Evolutionary conservation across 306 rosid genomes (phyloP), one percentile per base, ranked within the genome.

Genomic region (Vachellia collinsii): DNA sequence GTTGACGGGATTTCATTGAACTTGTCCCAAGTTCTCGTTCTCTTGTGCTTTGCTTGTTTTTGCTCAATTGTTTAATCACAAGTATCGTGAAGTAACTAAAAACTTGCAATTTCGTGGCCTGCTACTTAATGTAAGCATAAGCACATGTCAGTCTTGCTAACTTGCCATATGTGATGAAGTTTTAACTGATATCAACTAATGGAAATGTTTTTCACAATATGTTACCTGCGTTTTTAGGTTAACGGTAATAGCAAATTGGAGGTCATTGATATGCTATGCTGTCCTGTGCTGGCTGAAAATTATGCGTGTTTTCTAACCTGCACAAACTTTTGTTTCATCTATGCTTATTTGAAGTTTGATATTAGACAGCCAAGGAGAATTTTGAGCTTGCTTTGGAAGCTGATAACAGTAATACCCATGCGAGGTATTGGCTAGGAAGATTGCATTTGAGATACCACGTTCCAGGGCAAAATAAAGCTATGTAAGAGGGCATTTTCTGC

Each of bases 301-400:
- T 39, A 16, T 67, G 50, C 53, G 20, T 16, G 47, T 42, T 22
- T 19, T n/a, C 36, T 43, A 69, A 69, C 69, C 51, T 23, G 17
- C 41, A 58, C 69, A 12, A 5, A 13, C 34, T 66, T 61, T 68
- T 78, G 62, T 67, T 47, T 74, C 29, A 23, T 56, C 39, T 72
- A 12, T 53, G 61, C 78, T 84, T 67, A 44, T 79, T 70, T 50
- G 62, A 44, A 37, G 37, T 81, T 73, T 44, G 41, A 48, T 73
- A n/a, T 77, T 79, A 93, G 97, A 72, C 91, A 72, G 98, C 99
- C 19, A 91, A 90, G 89, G 99, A 95, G 54, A 89, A 90, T 75
- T 95, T 95, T 82, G 97, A 95, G 91, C 83, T 95, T 89, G 98
- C 99, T 85, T 80, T 91, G 78, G 97, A 93, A 82, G 90, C 87